A percentile compares a stretch with the other conserved stretches of the same genome.
phyloP scores from a whole-genome alignment of 1,284 basidiomycete species.

The Agaricales sp. region DNA sequence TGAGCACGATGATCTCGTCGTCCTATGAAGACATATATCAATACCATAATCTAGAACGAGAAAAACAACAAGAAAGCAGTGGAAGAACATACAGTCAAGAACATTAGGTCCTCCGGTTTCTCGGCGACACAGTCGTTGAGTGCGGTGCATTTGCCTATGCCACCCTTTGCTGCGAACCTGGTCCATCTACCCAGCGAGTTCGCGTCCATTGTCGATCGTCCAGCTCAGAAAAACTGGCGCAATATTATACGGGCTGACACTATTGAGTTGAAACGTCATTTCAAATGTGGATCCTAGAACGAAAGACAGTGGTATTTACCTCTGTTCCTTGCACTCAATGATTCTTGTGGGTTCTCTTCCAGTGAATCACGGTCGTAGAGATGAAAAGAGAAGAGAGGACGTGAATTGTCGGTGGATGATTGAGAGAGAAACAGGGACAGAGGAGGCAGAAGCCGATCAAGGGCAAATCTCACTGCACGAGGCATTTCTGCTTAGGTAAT shows the following conservation, averaged over 20 bases:
- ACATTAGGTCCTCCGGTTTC: conserved; percentile 77
- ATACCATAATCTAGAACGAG: conserved; percentile 1
- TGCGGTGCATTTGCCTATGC: conserved; percentile 70
- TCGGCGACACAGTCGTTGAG: conserved; percentile 70
- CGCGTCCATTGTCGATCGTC: conserved; percentile 43
- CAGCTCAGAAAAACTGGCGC: not conserved
- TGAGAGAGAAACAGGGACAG: not conserved
- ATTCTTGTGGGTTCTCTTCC: not conserved
- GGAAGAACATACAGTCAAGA: conserved; percentile 50
- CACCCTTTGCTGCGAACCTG: conserved; percentile 71
- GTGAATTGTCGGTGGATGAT: no score
- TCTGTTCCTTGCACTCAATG: not conserved
- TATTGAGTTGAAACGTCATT: no score
- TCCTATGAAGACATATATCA: conserved; percentile 35
- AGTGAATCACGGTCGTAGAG: not conserved
- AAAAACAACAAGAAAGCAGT: conserved; percentile 3
- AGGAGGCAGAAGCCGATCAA: not conserved
- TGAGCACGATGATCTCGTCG: conserved; percentile 74
- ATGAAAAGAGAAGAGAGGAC: not conserved
- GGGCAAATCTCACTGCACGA: not conserved
- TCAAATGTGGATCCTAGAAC: no score
- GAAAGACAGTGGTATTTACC: not conserved
- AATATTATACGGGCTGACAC: no score
- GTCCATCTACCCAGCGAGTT: conserved; percentile 69
- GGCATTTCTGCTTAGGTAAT: not conserved